Conservation (phyloP, 805 yeast species). For the Saturnispora silvae region DNA sequence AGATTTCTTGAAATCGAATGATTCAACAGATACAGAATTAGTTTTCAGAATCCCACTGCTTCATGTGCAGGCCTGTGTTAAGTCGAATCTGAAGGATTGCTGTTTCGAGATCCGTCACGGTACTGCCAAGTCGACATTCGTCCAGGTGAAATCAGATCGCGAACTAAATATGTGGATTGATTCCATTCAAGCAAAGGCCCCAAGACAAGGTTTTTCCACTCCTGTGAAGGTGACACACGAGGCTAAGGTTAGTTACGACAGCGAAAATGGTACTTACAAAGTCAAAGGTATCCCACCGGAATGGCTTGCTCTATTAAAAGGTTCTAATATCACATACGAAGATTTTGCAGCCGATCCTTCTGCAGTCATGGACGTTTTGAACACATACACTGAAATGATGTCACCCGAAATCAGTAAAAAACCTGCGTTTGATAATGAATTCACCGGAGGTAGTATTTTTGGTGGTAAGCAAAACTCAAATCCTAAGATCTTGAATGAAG, state of each 20-base stretch:
- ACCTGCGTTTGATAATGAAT: slow-evolving; percentile 3
- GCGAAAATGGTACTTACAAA: slow-evolving; percentile 51
- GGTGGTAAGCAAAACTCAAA: neutral
- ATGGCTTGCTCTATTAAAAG: slow-evolving; percentile 45
- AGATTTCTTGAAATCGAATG: slow-evolving; percentile 64
- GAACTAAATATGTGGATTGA: slow-evolving; percentile 89
- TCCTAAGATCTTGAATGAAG: slow-evolving; percentile 18
- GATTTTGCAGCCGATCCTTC: slow-evolving; percentile 56
- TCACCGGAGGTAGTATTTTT: slow-evolving; percentile 10
- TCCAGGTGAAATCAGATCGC: slow-evolving; percentile 65
- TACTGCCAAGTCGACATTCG: slow-evolving; percentile 56
- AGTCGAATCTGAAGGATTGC: slow-evolving; percentile 62
- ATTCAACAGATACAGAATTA: slow-evolving; percentile 30
- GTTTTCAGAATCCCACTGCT: slow-evolving; percentile 44
- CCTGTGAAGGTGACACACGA: slow-evolving; percentile 94
- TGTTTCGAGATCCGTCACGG: slow-evolving; percentile 70
- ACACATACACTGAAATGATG: slow-evolving; percentile 36
- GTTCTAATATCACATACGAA: slow-evolving; percentile 49
- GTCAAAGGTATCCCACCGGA: slow-evolving; percentile 44
- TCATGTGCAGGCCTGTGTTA: slow-evolving; percentile 51
- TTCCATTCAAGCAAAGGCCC: slow-evolving; percentile 70
- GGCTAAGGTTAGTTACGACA: slow-evolving; percentile 83
- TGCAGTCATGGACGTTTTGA: slow-evolving; percentile 52
- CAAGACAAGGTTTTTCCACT: slow-evolving; percentile 58
- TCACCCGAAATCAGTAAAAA: slow-evolving; percentile 27